Percentiles rank a stretch among this genome's conserved stretches.
Conservation (phyloP, 441 rosid genomes). For the Gossypium davidsonii region DNA sequence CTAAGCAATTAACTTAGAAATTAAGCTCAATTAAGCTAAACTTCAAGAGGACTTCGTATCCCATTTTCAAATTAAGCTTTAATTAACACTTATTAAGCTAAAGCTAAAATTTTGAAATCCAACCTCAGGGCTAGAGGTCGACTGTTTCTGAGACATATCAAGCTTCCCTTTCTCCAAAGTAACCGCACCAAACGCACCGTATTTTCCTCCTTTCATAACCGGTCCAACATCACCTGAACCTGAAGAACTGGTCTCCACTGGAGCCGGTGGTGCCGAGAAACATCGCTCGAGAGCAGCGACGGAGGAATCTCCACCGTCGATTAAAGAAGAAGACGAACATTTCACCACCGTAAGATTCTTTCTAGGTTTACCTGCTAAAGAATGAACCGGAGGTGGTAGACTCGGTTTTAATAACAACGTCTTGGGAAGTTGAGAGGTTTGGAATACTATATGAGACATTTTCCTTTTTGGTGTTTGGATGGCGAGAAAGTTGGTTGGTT, state of each 20-base stretch:
- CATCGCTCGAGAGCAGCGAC: conserved; percentile 51
- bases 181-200: conserved; percentile 69
- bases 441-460: conserved; percentile 50
- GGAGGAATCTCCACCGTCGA: conserved; percentile 34
- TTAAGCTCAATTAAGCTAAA: neutral
- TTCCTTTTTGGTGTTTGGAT: conserved; percentile 1
- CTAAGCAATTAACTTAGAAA: no score
- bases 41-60: neutral
- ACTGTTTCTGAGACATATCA: conserved; percentile 54
- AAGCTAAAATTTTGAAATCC: neutral
- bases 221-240: conserved; percentile 41
- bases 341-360: conserved; percentile 29
- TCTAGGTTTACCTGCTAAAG: conserved; percentile 24
- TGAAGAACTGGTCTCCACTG: conserved; percentile 24
- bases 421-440: conserved; percentile 29
- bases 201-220: conserved; percentile 62
- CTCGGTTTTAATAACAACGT: conserved; percentile 33
- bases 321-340: conserved; percentile 34
- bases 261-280: conserved; percentile 32
- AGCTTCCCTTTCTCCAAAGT: conserved; percentile 89
- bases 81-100: neutral
- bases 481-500: neutral
- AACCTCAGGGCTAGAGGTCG: conserved; percentile 71
- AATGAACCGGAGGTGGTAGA: conserved; percentile 24
- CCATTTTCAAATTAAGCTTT: neutral